Base-by-base conservation (phyloP, 768 basidiomycete species). In the Leccinum ochraceum region DNA sequence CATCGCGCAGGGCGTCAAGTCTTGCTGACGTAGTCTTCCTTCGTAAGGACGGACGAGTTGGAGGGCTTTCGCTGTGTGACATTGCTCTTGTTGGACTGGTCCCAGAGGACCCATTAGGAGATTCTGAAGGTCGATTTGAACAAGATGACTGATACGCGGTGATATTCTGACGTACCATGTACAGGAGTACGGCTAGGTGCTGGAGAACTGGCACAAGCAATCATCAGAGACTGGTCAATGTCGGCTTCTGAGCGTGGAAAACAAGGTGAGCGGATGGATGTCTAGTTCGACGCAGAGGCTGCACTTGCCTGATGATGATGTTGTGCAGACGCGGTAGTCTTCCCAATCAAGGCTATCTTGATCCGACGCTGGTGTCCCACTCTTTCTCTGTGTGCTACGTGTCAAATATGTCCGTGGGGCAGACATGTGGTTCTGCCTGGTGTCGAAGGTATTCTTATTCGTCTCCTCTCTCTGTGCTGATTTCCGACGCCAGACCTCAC, bases 1-100 rank as follows among this genome's bases (percentile, higher is more conserved):
- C 79, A 10, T 75, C 74, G 57, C 76, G 76, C 26, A 84, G 66
- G 5, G 74, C 78, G 3, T 79, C 78, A 20, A 86, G 69, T n/a
- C 75, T 77, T 6, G 76, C 69, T 6, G 79, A 78, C 3, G 75
- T 71, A 1, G 77, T 81, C 39, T 75, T 76, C 59, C 79, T 74
- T 36, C 70, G 72, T 13, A 82, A 62, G 9, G 73, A 65, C 50
- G 66, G 59, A 26, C 64, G 58, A 24, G 57, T 17, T 3, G 56
- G 20, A n/a, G 67, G 59, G 49, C 39, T 20, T 20, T 60, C 57
- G 20, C 55, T 50, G n/a, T 62, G 66, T 8, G 68, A 62, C 42
- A 51, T 54, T 4, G 39, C 62, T 34, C 57, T 63, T 8, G 26
- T 44, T 16, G 28, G 32, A 58, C 58, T 53, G 17, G 30, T 11